These are phyloP conservation scores for Talaromyces sp. DNA, from an alignment of 2,329 filamentous ascomycete species.

Conservation along the genomic window DNA sequence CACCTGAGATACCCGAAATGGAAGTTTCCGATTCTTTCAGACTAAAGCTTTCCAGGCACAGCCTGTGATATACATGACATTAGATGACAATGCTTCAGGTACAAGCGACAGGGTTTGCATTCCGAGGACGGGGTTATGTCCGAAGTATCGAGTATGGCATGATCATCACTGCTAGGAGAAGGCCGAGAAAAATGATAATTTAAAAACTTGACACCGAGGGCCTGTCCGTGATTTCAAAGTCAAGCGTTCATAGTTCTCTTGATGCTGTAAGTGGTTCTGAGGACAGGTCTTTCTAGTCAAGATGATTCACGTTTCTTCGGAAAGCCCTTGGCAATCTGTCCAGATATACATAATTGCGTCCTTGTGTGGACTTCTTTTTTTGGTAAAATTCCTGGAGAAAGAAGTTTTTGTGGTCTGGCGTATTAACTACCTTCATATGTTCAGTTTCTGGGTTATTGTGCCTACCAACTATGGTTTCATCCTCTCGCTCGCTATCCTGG, in stretches of 20 bases:
- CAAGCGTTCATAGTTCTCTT: not conserved
- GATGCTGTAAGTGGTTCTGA: not conserved
- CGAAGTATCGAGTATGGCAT: not conserved
- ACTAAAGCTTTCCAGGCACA: not conserved
- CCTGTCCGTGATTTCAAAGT: not conserved
- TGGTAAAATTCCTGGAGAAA: not conserved
- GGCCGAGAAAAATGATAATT: not conserved
- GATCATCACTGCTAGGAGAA: not conserved
- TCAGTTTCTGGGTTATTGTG: not conserved
- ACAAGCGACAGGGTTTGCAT: not conserved
- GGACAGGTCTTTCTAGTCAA: not conserved
- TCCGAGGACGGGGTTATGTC: not conserved
- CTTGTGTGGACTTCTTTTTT: not conserved
- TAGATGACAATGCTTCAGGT: not conserved
- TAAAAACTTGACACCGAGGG: not conserved
- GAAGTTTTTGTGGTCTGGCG: not conserved
- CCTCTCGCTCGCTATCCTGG: conserved; percentile 63
- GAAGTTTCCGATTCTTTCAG: not conserved
- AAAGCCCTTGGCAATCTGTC: not conserved
- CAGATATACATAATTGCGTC: not conserved
- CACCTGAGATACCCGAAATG: not conserved
- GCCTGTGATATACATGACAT: not conserved
- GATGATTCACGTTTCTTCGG: not conserved
- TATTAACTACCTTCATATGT: not conserved
- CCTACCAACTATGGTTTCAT: conserved; percentile 37